Evolutionary conservation across 2,329 filamentous ascomycete species (phyloP).

Genomic region (Diplodia scrobiculata): DNA sequence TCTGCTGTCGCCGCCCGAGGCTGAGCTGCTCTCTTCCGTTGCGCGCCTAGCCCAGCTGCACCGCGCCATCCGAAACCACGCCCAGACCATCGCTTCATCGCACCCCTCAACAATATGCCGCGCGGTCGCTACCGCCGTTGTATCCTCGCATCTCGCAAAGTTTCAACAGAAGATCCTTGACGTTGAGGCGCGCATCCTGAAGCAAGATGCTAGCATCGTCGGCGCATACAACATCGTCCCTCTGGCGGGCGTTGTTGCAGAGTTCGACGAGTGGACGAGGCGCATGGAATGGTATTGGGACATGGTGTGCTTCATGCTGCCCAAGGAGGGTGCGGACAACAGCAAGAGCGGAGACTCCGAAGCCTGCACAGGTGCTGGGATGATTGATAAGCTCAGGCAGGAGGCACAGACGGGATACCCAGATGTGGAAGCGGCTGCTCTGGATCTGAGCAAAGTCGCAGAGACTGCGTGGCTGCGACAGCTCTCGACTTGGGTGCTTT

Average conservation of each 20-base stretch:
- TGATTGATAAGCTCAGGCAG: conserved; percentile 75
- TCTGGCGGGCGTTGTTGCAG: conserved; percentile 76
- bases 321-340: conserved; percentile 34
- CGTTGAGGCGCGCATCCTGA: conserved; percentile 77
- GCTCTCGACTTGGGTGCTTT: conserved; percentile 85
- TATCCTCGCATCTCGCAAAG: conserved; percentile 70
- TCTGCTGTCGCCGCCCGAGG: conserved; percentile 73
- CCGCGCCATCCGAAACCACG: conserved; percentile 67
- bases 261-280: conserved; percentile 85
- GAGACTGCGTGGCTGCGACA: conserved; percentile 92
- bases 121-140: conserved; percentile 78
- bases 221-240: conserved; percentile 94
- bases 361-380: conserved; percentile 65
- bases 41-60: conserved; percentile 79
- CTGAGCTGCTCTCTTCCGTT: conserved; percentile 75
- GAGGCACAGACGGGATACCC: conserved; percentile 85
- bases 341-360: conserved; percentile 27
- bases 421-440: conserved; percentile 77
- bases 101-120: conserved; percentile 84
- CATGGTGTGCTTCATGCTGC: conserved; percentile 68
- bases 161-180: conserved; percentile 85
- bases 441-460: conserved; percentile 71
- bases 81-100: conserved; percentile 65
- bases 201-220: conserved; percentile 74
- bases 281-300: conserved; percentile 84